Evolutionary conservation across 768 basidiomycete genomes (phyloP), one percentile per base, ranked within the genome.

Genomic region (Suillus plorans): DNA sequence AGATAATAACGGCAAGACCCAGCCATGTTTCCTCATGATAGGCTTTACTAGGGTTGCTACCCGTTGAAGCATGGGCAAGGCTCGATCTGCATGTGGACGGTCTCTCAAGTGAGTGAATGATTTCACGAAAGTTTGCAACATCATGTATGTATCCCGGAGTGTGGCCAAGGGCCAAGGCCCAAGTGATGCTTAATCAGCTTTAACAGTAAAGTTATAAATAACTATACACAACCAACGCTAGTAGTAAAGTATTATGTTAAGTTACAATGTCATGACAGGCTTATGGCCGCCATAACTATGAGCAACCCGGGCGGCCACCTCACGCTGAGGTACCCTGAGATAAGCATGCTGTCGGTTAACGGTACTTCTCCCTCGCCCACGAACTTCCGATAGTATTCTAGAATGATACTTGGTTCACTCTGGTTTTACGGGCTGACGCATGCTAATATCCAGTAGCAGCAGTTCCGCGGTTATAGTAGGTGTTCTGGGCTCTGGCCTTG

Each of bases 11-110:
- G 91, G 90, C 34, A 94, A 80, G 34, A 84, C 81, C 95, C 95
- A 98, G 5, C 78, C 78, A 69, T 89, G 89, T 68, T 89, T 92
- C 64, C 88, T 81, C 95, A 97, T 97, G 68, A 98, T 94, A 8
- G 96, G 96, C 75, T 95, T 96, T 59, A 97, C 94, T 58, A 93
- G 82, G 2, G 89, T 88, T 0, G 90, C 89, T 37, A 92, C 81
- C 66, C 83, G 83, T 69, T 90, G 84, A 44, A 95, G 81, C 72
- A 91, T 80, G 18, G 80, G 74, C 50, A 93, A 80, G 20, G 94
- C 92, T 45, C 85, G 82, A 67, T 90, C 85, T 52, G 87, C 84
- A 69, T 85, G 84, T 45, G 89, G 89, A 70, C 81, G 83, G 64
- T 83, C 84, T 66, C 86, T 90, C 67, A 95, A 82, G 73, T 92